Percentiles rank a stretch among this genome's conserved stretches.
Evolutionary conservation across 345 rosid species (phyloP).

Genomic region (Camelina hispida): DNA sequence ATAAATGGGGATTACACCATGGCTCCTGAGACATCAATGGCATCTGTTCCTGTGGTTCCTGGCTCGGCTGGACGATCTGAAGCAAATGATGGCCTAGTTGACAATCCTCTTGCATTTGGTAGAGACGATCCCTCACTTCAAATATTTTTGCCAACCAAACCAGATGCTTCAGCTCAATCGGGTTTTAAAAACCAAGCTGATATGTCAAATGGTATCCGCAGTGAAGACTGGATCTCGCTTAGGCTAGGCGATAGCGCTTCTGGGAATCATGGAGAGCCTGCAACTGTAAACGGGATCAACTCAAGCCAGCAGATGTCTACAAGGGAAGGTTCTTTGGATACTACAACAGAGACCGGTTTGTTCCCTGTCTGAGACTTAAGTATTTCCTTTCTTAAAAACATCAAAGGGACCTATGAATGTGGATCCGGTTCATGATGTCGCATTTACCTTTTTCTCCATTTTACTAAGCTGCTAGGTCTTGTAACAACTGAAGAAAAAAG

Average conservation of each 20-base stretch:
- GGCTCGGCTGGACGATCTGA: constrained; percentile 61
- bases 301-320: constrained; percentile 60
- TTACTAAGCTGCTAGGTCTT: constrained; percentile 21
- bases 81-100: constrained; percentile 70
- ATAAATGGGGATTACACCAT: constrained; percentile 71
- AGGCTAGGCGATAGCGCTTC: constrained; percentile 79
- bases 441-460: constrained; percentile 14
- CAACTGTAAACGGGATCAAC: constrained; percentile 57
- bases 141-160: constrained; percentile 85
- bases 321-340: constrained; percentile 55
- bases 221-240: constrained; percentile 94
- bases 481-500: constrained; percentile 33
- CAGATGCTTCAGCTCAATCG: constrained; percentile 64
- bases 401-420: constrained; percentile 10
- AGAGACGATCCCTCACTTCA: constrained; percentile 93
- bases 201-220: constrained; percentile 68
- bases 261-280: constrained; percentile 56
- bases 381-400: constrained; percentile 9
- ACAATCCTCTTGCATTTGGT: constrained; percentile 78
- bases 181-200: constrained; percentile 70
- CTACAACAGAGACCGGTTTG: constrained; percentile 81
- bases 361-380: constrained; percentile 44
- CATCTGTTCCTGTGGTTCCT: constrained; percentile 51
- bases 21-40: constrained; percentile 62
- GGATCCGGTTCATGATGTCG: constrained; percentile 29